Evolutionary conservation across 2,329 filamentous ascomycete genomes (phyloP), one percentile per base, ranked within the genome.

Genomic region (Ascocoryne sarcoides): DNA sequence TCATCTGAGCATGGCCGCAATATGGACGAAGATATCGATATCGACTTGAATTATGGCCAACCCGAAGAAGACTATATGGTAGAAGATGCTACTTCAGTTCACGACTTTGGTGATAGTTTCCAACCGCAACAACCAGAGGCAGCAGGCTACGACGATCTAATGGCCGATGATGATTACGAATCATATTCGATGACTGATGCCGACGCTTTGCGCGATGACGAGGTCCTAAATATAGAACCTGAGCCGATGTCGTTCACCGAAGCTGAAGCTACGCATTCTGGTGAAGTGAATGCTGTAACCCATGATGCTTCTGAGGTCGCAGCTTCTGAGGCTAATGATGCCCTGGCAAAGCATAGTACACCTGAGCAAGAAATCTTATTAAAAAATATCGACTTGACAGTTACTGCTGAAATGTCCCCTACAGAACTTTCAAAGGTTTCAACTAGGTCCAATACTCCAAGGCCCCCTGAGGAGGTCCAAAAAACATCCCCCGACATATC

Each of bases 1-100:
- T 64, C 71, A 52, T 65, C 70, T 31, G 65, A 68, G 17, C 53
- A 60, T 42, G 66, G 62, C 34, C 59, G 53, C 16, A 46, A 54
- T 37, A 51, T 44, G 35, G 54, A 58, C 32, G 67, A 71, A 39
- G 65, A 76, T 40, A 71, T 73, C 40, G 73, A 76, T 43, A 75
- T 81, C 45, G 76, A 81, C 49, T 56, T 70, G 44, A 61, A 65
- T 52, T 58, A 54, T 33, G 58, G 56, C 12, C 52, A 56, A 20
- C 57, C 60, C 18, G 67, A 79, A 44, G 71, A 77, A 49, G 70
- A 77, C 48, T 65, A 68, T 43, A 74, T 76, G 39, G 64, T 75
- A 36, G 69, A 75, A 50, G 77, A 81, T 49, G 63, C 52, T 20
- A 46, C 47, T 32, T 46, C 54, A 26, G 12, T 26, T 12, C 7